phyloP scores from a whole-genome alignment of 1,284 basidiomycete genomes.

The Tilletia walkeri region DNA sequence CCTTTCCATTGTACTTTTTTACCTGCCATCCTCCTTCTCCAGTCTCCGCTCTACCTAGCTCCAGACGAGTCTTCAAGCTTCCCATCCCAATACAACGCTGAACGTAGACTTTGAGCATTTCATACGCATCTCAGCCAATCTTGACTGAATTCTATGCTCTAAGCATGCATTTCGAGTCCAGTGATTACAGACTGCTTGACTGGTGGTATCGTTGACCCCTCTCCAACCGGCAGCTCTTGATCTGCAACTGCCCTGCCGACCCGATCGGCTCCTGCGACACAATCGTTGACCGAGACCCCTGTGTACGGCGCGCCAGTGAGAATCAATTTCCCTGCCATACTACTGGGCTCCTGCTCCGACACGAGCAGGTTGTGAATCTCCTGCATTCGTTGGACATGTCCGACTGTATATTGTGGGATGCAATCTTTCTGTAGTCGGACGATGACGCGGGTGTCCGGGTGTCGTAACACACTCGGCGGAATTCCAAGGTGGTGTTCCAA shows the following conservation, averaged over 20 bases:
- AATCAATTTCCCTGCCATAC: conserved; percentile 67
- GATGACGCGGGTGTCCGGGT: conserved; percentile 54
- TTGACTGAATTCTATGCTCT: too few relatives aligned
- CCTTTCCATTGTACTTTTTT: too few relatives aligned
- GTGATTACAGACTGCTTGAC: background rate
- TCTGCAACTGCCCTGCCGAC: background rate
- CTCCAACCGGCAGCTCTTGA: background rate
- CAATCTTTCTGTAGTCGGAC: conserved; percentile 68
- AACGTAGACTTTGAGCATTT: too few relatives aligned
- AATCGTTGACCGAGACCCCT: conserved; percentile 87
- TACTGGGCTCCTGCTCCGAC: conserved; percentile 27
- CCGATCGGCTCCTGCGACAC: conserved; percentile 59
- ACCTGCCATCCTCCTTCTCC: too few relatives aligned
- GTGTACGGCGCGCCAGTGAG: conserved; percentile 82
- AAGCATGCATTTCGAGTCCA: background rate
- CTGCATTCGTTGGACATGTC: conserved; percentile 70
- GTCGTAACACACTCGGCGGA: conserved; percentile 19
- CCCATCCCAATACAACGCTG: too few relatives aligned
- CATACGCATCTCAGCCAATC: too few relatives aligned
- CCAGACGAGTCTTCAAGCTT: too few relatives aligned
- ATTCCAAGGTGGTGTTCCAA: conserved; percentile 40
- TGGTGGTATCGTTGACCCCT: background rate
- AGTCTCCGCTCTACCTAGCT: too few relatives aligned
- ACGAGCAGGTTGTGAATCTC: conserved; percentile 63
- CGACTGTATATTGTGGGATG: conserved; percentile 77